Base-by-base conservation (phyloP, 352 stramenopile species). In the Phytophthora pini region DNA sequence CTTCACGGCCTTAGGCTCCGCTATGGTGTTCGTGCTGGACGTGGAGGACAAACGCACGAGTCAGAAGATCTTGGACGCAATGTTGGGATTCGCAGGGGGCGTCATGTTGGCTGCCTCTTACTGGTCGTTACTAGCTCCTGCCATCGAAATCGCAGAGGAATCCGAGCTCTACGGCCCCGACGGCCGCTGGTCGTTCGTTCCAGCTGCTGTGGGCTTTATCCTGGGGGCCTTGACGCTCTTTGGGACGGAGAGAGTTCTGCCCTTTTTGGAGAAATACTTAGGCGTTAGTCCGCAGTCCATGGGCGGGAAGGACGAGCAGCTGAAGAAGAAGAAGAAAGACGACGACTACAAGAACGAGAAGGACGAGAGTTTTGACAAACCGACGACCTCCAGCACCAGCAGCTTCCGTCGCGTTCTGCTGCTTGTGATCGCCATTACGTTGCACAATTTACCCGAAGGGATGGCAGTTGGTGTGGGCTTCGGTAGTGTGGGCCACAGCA, bases 391-490 rank as follows among this genome's bases (percentile, higher is more conserved):
- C 29, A 77, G 52, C 29, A 76, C 59, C 3, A 75, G 53, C 46
- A 92, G 85, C 61, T 96, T 79, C 60, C 86, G 89, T 8, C 84
- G 89, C 7, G 84, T 97, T 6, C 39, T 96, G 31, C 63, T 97
- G 40, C 67, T 97, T 9, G 90, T 97, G 43, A 93, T 97, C 47
- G 90, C 90, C 32, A 95, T 97, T 46, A 97, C 91, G 36, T 65
- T 97, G 43, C 91, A 97, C 72, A 97, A 97, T 72, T 76, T 97
- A 13, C 90, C 90, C 0, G 90, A 97, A 61, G 90, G 89, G 26
- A 93, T 97, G 80, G 90, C 90, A 1, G 89, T 97, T 13, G 90
- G 90, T 13, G 90, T 97, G 36, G 90, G 88, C n/a, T 97, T 97
- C 62, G 90, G 89, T 24, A 94, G 87, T 57, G 68, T 93, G 39